Evolutionary conservation across 164 flowering plant species (phyloP).

Genomic region (Protea cynaroides): DNA sequence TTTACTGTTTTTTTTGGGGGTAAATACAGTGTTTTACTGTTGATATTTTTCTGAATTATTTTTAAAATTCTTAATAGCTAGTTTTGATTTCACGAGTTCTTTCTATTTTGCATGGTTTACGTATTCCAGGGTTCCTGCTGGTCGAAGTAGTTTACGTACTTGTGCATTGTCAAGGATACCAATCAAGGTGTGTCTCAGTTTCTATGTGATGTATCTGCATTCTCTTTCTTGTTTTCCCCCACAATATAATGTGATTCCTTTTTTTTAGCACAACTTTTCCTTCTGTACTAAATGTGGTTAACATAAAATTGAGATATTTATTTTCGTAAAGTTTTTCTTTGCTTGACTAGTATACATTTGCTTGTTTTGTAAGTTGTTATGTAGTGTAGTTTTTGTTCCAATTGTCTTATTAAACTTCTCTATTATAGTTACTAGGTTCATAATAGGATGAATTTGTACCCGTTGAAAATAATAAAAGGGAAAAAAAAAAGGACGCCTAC

Average conservation of each 20-base stretch:
- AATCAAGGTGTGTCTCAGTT: slow-evolving; percentile 28
- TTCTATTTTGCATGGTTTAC: neutral
- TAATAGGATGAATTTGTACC: no score
- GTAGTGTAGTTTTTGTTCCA: no score
- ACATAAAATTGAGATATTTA: no score
- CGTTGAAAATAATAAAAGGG: no score
- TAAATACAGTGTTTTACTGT: neutral
- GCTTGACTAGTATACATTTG: no score
- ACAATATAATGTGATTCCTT: neutral
- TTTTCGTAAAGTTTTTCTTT: no score
- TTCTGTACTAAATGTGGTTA: neutral
- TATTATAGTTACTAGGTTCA: no score
- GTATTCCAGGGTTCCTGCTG: slow-evolving; percentile 29
- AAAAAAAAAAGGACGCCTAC: no score
- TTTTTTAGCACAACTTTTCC: neutral
- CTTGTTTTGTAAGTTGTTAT: no score
- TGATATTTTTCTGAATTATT: neutral
- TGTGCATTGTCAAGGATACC: slow-evolving; percentile 32
- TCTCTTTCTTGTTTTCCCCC: neutral
- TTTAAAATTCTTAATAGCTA: neutral
- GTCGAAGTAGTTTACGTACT: slow-evolving; percentile 22
- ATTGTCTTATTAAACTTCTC: no score
- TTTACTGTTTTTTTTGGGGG: no score
- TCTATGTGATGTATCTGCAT: neutral
- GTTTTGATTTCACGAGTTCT: slow-evolving; percentile 1